phyloP scores from a whole-genome alignment of 352 stramenopile genomes.

The Phytophthora constricta region DNA sequence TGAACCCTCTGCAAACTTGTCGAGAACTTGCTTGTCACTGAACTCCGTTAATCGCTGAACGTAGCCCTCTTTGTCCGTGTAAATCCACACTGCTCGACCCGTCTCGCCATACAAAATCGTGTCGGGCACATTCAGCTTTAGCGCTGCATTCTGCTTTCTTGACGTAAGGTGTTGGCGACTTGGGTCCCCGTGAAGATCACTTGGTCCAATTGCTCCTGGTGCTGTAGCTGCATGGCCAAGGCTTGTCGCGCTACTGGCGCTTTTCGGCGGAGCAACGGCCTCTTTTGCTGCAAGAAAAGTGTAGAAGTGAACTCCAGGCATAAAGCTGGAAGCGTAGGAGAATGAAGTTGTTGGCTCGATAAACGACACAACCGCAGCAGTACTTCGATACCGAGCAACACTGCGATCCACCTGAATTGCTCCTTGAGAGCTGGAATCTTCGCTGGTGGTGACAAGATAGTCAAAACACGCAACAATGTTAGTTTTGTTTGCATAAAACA shows the following conservation, averaged over 20 bases:
- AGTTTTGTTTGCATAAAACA: too few relatives aligned
- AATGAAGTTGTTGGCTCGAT: constrained; percentile 54
- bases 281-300: constrained; percentile 76
- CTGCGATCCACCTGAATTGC: constrained; percentile 20
- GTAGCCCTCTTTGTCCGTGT: constrained; percentile 71
- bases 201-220: not conserved
- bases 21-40: constrained; percentile 76
- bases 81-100: constrained; percentile 72
- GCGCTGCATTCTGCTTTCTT: constrained; percentile 19
- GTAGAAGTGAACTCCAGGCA: constrained; percentile 84
- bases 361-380: constrained; percentile 71
- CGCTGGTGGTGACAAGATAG: too few relatives aligned
- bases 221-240: too few relatives aligned
- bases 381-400: constrained; percentile 55
- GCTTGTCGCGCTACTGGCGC: not conserved
- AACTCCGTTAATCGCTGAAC: constrained; percentile 72
- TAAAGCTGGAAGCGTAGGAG: constrained; percentile 66
- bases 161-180: constrained; percentile 14
- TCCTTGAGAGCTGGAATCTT: constrained; percentile 11
- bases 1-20: constrained; percentile 69
- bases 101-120: constrained; percentile 85
- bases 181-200: constrained; percentile 8
- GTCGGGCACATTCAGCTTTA: constrained; percentile 79
- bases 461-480: constrained; percentile 2
- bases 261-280: constrained; percentile 5